Percentiles rank a stretch among this genome's conserved stretches.
Evolutionary conservation across 1,139 yeast species (phyloP).

Genomic region (Meyerozyma sp.): DNA sequence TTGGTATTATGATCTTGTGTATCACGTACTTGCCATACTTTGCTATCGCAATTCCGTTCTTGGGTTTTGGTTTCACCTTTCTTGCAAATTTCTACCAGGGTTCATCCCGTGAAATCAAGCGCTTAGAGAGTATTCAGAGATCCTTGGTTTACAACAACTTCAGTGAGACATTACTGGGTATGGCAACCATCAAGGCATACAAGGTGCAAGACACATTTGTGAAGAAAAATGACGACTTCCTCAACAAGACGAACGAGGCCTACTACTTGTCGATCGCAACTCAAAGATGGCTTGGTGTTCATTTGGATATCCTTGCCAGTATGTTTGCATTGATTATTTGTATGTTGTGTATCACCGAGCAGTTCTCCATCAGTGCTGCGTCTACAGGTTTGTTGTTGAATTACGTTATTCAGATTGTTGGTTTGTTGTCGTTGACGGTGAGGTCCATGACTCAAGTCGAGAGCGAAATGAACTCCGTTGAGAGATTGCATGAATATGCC

Average conservation of each 20-base stretch:
- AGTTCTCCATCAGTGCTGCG: conserved; percentile 57
- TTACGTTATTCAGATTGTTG: conserved; percentile 48
- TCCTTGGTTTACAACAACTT: conserved; percentile 13
- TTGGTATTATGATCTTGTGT: conserved; percentile 64
- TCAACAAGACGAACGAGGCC: conserved; percentile 15
- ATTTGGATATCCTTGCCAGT: conserved; percentile 12
- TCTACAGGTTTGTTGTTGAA: conserved; percentile 69
- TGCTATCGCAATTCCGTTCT: conserved; percentile 63
- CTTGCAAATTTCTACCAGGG: conserved; percentile 54
- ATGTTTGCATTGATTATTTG: conserved; percentile 39
- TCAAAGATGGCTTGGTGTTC: conserved; percentile 15
- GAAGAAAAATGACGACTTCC: conserved; percentile 10
- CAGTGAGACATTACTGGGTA: conserved; percentile 14
- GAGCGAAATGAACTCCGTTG: conserved; percentile 83
- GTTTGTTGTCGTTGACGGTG: conserved; percentile 42
- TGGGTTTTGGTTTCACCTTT: conserved; percentile 40
- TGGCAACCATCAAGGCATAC: conserved; percentile 16
- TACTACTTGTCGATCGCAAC: conserved; percentile 13
- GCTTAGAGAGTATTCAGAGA: conserved; percentile 26
- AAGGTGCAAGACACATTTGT: conserved; percentile 9
- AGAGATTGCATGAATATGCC: conserved; percentile 70
- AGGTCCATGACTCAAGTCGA: conserved; percentile 65
- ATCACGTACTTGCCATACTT: conserved; percentile 72
- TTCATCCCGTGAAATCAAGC: conserved; percentile 31
- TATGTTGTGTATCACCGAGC: conserved; percentile 58